Base-by-base conservation (phyloP, 2,329 filamentous ascomycete species). In the Aspergillus sojae region DNA sequence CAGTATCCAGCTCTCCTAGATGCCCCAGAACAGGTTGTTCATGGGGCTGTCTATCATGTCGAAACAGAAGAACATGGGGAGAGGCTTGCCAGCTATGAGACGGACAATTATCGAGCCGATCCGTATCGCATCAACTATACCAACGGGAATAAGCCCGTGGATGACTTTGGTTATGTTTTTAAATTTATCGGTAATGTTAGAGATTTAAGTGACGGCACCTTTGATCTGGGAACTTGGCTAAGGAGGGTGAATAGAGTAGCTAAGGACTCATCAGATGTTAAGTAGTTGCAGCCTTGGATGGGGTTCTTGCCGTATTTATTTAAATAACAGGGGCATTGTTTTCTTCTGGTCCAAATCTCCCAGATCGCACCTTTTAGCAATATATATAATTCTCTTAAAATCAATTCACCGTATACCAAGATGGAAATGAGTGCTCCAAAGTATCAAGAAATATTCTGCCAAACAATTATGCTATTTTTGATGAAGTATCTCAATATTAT, bases 1-100 rank as follows among this genome's bases (percentile, higher is more conserved):
- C 70, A 71, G 52, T 75, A 74, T 61, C 70, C 71, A 11, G 72
- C 72, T 43, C 61, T 74, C 0, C 21, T 71, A 2, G 67, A 70
- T 63, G 62, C 59, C 6, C 63, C 66, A 23, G 62, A 57, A 5
- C 59, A 58, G 21, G 52, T 63, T 14, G 68, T 75, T 46, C 41
- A 70, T 26, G 72, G 72, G 3, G 61, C 63, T 32, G 70, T 67
- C 12, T 75, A 70, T 62, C 55, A 68, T 64, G 68, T 75, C 28
- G 28, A 59, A 36, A 70, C 64, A 14, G 61, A 52, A 50, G 60
- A 68, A 45, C 53, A 72, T 58, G 66, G 59, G 21, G 62, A 67
- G 59, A 67, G 62, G 48, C 66, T 74, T 41, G 72, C 68, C 1
- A 43, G 11, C 1, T 72, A 73, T 65, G 70, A 74, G 62, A 75